Evolutionary conservation across 202 grass and related monocot species (phyloP), one percentile per base, ranked within the genome.

Genomic region (Bolboschoenoplectus hybrid): DNA sequence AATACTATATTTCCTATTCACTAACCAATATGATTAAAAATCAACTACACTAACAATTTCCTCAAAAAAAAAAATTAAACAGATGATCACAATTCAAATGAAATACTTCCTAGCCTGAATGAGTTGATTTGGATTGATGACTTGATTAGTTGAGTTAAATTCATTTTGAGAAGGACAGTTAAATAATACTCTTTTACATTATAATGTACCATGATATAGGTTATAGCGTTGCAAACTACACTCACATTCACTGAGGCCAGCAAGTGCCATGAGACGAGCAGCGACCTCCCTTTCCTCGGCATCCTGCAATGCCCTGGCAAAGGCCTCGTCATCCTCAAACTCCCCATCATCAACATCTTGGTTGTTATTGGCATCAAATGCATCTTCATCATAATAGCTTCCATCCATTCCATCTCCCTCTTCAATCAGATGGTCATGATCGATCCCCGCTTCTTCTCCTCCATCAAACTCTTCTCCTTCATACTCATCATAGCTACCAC

Each of bases 231-330:
- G 2, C 13, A 52, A 52, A 0, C n/a, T 26, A 81, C 52, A 50
- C 43, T 46, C 44, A 99, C 93, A 94, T 84, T 94, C 92, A 20
- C 86, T 90, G 53, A 99, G 84, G 19, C 97, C 93, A 39, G 88
- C 90, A 11, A 99, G 90, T 35, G 92, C 85, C 92, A 96, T 89
- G 58, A 98, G 89, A 61, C 93, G 89, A 0, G 86, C 89, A 12
- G 93, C 93, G 0, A 96, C 90, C 81, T 94, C 93, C 9, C 90
- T 89, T 85, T 99, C 97, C 89, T 99, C 93, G 1, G 88, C 92
- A 38, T 97, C 93, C 86, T 99, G 92, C 57, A 99, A 87, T 5
- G 97, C 93, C 38, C 97, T 89, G 0, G 93, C 93, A 36, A 90
- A 99, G 13, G 88, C 86, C 90, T 93, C 97, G 4, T 99, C 92